phyloP scores from a whole-genome alignment of 192 early-diverging fungal species.

The Coemansia sp. region DNA sequence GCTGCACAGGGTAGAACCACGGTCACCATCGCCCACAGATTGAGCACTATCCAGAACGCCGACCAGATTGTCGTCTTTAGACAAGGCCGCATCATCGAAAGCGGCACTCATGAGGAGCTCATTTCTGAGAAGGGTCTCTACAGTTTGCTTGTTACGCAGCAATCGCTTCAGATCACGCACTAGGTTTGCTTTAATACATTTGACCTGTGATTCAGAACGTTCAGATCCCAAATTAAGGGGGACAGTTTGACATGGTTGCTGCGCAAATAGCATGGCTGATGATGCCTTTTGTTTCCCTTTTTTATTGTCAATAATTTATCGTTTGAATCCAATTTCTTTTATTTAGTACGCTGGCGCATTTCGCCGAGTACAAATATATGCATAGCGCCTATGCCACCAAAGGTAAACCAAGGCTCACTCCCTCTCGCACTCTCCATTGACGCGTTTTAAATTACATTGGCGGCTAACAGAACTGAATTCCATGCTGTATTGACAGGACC shows the following conservation, averaged over 20 bases:
- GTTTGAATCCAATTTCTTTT: neutral
- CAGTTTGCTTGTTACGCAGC: slow-evolving; percentile 63
- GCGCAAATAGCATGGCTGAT: neutral
- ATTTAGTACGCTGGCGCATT: slow-evolving; percentile 3
- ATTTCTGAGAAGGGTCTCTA: slow-evolving; percentile 63
- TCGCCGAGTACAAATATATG: slow-evolving; percentile 11
- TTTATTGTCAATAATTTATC: neutral
- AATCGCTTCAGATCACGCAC: slow-evolving; percentile 58
- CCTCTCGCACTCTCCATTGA: neutral
- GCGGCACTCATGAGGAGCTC: slow-evolving; percentile 69
- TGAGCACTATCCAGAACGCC: slow-evolving; percentile 84
- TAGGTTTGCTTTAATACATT: slow-evolving; percentile 13
- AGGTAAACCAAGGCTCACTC: neutral
- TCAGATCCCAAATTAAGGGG: neutral
- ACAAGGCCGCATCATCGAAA: slow-evolving; percentile 66
- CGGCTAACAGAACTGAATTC: neutral
- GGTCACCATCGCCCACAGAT: slow-evolving; percentile 72
- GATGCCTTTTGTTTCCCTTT: neutral
- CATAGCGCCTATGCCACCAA: slow-evolving; percentile 16
- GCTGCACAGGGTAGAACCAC: slow-evolving; percentile 74
- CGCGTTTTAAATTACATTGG: neutral
- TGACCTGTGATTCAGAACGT: no score
- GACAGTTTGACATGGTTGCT: neutral
- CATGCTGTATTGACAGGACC: neutral
- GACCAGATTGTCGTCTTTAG: slow-evolving; percentile 74